Conservation (phyloP, 1,284 basidiomycete genomes). For the Rhizoctonia solani region DNA sequence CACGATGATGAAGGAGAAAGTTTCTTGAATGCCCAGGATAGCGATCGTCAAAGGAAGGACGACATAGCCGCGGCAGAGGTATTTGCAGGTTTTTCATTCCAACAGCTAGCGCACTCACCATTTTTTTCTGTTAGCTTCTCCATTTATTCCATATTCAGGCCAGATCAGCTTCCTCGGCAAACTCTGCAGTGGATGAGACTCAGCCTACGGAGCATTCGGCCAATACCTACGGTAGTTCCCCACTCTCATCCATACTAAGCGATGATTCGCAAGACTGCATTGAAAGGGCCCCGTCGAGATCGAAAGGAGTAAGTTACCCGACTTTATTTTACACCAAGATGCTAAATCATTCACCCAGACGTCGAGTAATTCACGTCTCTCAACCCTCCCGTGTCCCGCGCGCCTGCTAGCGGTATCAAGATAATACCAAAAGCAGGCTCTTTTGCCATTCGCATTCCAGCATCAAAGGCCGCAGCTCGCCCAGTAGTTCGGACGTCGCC, state of each 20-base stretch:
- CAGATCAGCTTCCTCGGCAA: slow-evolving; percentile 23
- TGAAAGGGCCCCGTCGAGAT: neutral
- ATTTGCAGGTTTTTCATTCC: neutral
- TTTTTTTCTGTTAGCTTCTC: slow-evolving; percentile 10
- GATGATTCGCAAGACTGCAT: slow-evolving; percentile 19
- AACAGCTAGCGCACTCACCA: neutral
- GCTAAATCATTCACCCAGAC: too few relatives aligned
- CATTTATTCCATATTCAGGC: slow-evolving; percentile 27
- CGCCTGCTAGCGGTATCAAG: slow-evolving; percentile 21
- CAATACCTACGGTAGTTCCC: slow-evolving; percentile 20
- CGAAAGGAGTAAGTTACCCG: slow-evolving; percentile 8
- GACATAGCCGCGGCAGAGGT: slow-evolving; percentile 30
- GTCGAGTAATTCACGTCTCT: neutral
- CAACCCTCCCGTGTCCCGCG: neutral
- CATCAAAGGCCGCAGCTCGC: slow-evolving; percentile 19
- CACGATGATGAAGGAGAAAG: slow-evolving; percentile 18
- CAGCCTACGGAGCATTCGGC: slow-evolving; percentile 16
- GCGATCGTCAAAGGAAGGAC: slow-evolving; percentile 5
- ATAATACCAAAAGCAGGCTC: slow-evolving; percentile 33
- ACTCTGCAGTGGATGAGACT: slow-evolving; percentile 20
- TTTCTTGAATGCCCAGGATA: slow-evolving; percentile 2
- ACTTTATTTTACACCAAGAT: neutral
- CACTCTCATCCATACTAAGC: slow-evolving; percentile 26
- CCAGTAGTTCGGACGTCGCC: neutral
- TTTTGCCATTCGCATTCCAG: slow-evolving; percentile 29